Conservation (phyloP, 768 basidiomycete genomes). For the Termitomyces sp. region DNA sequence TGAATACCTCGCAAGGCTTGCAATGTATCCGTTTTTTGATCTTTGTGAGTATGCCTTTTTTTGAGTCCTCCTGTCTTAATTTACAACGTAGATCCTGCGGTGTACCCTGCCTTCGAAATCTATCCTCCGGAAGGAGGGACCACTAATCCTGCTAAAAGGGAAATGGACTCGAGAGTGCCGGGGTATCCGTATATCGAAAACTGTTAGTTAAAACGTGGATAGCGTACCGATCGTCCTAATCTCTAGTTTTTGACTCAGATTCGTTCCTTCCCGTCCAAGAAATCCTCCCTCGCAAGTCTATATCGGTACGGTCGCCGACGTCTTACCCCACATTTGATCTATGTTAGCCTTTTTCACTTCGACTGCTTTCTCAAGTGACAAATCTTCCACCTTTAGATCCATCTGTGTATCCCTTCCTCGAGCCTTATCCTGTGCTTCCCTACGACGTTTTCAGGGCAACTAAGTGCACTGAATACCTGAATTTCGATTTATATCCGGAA, state of each 20-base stretch:
- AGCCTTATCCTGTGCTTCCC: constrained; percentile 13
- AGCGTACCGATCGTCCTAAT: not conserved
- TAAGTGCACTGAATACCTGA: not conserved
- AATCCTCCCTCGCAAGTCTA: not conserved
- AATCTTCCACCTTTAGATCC: constrained; percentile 8
- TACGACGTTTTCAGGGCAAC: not conserved
- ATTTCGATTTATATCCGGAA: not conserved
- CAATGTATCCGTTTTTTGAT: constrained; percentile 3
- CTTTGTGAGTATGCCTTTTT: constrained; percentile 1
- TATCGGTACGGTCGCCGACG: not conserved
- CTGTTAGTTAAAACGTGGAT: constrained; percentile 1
- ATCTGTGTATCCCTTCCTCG: constrained; percentile 11
- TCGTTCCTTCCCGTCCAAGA: not conserved
- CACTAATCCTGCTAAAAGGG: not conserved
- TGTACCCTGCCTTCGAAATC: constrained; percentile 32
- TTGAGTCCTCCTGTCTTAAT: not conserved
- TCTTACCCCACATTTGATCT: constrained; percentile 12
- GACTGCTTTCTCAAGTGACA: not conserved
- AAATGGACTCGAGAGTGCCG: not conserved
- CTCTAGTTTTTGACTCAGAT: not conserved
- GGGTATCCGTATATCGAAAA: constrained; percentile 3
- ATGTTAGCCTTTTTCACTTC: constrained; percentile 6
- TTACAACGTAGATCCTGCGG: constrained; percentile 18
- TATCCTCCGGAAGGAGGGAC: constrained; percentile 23
- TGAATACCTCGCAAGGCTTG: not conserved